Conservation (phyloP, 225 moss, liverwort and hornwort genomes). For the Sphagnum tenellum region DNA sequence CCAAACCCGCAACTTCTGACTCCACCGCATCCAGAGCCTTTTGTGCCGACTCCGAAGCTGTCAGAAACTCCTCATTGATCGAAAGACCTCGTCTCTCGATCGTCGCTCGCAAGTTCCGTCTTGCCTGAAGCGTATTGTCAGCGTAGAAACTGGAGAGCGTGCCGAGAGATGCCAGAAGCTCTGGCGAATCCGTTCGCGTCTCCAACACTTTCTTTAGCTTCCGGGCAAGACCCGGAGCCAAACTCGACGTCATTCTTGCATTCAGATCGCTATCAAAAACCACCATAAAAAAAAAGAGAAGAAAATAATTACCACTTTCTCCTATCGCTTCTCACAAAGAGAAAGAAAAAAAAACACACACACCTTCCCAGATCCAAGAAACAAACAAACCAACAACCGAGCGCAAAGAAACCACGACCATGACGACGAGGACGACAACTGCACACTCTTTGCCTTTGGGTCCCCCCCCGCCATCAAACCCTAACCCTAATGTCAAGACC, state of each 20-base stretch:
- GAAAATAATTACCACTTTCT: too few species aligned
- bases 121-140: conserved; percentile 66
- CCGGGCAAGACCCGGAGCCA: conserved; percentile 89
- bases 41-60: conserved; percentile 88
- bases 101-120: conserved; percentile 72
- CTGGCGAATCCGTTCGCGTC: conserved; percentile 88
- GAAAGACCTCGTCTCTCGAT: conserved; percentile 90
- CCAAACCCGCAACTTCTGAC: conserved; percentile 77
- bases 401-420: too few species aligned
- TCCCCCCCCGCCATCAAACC: too few species aligned
- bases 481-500: too few species aligned
- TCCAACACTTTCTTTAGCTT: conserved; percentile 97
- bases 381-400: too few species aligned
- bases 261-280: too few species aligned
- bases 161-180: conserved; percentile 71
- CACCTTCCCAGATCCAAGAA: too few species aligned
- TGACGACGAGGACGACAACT: too few species aligned
- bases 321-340: too few species aligned
- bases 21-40: conserved; percentile 94
- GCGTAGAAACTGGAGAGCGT: conserved; percentile 65
- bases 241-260: conserved; percentile 32
- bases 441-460: too few species aligned
- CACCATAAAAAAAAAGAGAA: too few species aligned
- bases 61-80: conserved; percentile 91
- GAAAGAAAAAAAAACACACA: too few species aligned